phyloP scores from a whole-genome alignment of 2,329 filamentous ascomycete species.

The Aspergillus glaucus region DNA sequence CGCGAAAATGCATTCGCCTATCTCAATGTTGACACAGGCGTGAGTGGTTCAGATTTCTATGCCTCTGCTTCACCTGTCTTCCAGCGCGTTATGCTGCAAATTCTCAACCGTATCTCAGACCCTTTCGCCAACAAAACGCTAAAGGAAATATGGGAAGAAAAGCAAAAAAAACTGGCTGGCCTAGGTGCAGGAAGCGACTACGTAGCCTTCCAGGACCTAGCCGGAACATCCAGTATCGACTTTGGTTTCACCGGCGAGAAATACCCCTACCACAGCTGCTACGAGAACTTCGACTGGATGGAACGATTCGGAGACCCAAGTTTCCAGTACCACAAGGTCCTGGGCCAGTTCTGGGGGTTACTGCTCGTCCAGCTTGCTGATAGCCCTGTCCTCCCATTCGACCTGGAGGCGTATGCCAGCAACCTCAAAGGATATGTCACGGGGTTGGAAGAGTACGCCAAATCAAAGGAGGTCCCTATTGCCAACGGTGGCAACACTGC shows the following conservation, averaged over 20 bases:
- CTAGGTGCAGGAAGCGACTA: conserved; percentile 76
- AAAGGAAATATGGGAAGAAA: conserved; percentile 65
- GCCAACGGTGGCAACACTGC: conserved; percentile 3
- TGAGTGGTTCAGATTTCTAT: conserved; percentile 67
- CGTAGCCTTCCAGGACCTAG: conserved; percentile 84
- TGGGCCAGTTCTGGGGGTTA: conserved; percentile 73
- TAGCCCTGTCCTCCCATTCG: conserved; percentile 73
- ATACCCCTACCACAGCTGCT: conserved; percentile 74
- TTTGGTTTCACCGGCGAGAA: conserved; percentile 65
- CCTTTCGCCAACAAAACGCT: conserved; percentile 66
- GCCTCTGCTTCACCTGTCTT: conserved; percentile 79
- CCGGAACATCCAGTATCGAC: conserved; percentile 81
- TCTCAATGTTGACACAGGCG: conserved; percentile 80
- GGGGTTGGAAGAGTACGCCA: conserved; percentile 60
- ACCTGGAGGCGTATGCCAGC: conserved; percentile 66
- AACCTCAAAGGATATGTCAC: conserved; percentile 60
- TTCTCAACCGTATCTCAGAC: conserved; percentile 68
- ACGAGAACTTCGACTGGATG: conserved; percentile 88
- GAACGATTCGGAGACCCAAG: conserved; percentile 69
- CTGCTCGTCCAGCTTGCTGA: conserved; percentile 82
- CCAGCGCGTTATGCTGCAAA: conserved; percentile 62
- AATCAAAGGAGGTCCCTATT: conserved; percentile 45
- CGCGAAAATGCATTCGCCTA: conserved; percentile 75
- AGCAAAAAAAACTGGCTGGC: conserved; percentile 54
- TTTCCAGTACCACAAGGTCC: conserved; percentile 71